A percentile compares a stretch with the other conserved stretches of the same genome.
phyloP scores from a whole-genome alignment of 2,329 filamentous ascomycete genomes.

The Teratosphaeria viscida region DNA sequence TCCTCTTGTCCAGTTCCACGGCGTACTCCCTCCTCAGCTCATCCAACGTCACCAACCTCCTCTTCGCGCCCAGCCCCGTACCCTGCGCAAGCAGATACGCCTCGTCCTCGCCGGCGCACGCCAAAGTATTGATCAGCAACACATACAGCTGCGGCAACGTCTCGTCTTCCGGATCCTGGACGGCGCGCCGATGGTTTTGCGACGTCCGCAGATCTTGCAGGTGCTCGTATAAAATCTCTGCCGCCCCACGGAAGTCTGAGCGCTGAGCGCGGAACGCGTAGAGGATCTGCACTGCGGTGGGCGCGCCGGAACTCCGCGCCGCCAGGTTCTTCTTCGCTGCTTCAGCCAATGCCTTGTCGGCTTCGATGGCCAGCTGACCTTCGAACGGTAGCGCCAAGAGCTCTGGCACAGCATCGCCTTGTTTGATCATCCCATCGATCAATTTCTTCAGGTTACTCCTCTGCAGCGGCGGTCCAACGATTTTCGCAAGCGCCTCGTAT shows the following conservation, averaged over 20 bases:
- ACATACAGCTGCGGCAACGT: constrained; percentile 64
- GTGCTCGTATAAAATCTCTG: constrained; percentile 46
- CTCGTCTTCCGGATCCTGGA: constrained; percentile 38
- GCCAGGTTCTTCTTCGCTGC: constrained; percentile 61
- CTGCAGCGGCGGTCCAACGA: constrained; percentile 57
- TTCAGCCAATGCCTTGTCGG: constrained; percentile 67
- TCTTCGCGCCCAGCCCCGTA: constrained; percentile 40
- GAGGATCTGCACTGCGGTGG: constrained; percentile 67
- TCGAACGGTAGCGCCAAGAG: constrained; percentile 70
- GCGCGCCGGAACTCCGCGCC: constrained; percentile 16
- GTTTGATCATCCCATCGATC: constrained; percentile 32
- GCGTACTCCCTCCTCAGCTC: constrained; percentile 86
- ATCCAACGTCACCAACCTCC: constrained; percentile 72
- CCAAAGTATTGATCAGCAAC: constrained; percentile 85
- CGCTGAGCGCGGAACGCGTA: constrained; percentile 83
- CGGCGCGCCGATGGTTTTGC: constrained; percentile 5
- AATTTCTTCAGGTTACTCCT: constrained; percentile 61
- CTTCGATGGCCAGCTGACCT: constrained; percentile 57
- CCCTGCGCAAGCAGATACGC: constrained; percentile 62
- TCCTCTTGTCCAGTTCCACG: constrained; percentile 76
- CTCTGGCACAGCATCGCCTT: constrained; percentile 15
- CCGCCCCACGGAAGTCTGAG: constrained; percentile 73
- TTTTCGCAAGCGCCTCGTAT: constrained; percentile 65
- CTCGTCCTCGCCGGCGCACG: constrained; percentile 71
- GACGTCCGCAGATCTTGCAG: constrained; percentile 38